Evolutionary conservation across 768 basidiomycete species (phyloP).

Genomic region (Leccinum rimulosum): DNA sequence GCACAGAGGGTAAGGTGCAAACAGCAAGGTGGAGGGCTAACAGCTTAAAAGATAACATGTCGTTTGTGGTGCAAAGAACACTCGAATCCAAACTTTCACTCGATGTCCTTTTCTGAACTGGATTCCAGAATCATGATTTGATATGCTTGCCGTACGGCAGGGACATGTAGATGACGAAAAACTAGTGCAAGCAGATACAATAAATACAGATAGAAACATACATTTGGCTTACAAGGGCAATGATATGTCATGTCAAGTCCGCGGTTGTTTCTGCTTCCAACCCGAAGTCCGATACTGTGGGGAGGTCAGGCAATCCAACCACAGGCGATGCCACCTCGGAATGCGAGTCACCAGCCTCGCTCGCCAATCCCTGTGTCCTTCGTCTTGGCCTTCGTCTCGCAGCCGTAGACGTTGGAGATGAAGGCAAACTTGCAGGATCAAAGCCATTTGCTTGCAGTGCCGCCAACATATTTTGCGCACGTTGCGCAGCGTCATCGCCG

Average conservation of each 20-base stretch:
- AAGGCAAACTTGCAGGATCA: conserved; percentile 39
- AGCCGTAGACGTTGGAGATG: conserved; percentile 44
- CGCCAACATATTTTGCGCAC: conserved; percentile 75
- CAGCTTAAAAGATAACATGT: conserved; percentile 17
- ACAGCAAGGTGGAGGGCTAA: conserved; percentile 34
- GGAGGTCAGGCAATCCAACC: conserved; percentile 24
- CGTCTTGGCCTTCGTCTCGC: conserved; percentile 28
- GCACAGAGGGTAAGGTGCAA: conserved; percentile 34
- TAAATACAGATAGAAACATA: conserved; percentile 33
- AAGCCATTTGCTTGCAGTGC: conserved; percentile 72
- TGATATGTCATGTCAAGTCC: conserved; percentile 26
- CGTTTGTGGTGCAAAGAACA: neutral
- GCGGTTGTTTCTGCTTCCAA: conserved; percentile 23
- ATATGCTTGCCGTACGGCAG: conserved; percentile 13
- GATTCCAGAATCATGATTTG: conserved; percentile 24
- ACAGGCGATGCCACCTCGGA: conserved; percentile 26
- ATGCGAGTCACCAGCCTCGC: conserved; percentile 33
- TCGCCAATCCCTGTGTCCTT: conserved; percentile 36
- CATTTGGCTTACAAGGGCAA: conserved; percentile 23
- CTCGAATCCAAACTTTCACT: neutral
- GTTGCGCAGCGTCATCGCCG: conserved; percentile 43
- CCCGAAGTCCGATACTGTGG: conserved; percentile 28
- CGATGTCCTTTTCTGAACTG: neutral
- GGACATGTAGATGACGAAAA: conserved; percentile 17
- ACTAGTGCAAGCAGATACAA: conserved; percentile 32